A percentile compares a stretch with the other conserved stretches of the same genome.
These are phyloP conservation scores for Fusarium musae DNA, from an alignment of 2,329 filamentous ascomycete genomes.

Conservation along the genomic window DNA sequence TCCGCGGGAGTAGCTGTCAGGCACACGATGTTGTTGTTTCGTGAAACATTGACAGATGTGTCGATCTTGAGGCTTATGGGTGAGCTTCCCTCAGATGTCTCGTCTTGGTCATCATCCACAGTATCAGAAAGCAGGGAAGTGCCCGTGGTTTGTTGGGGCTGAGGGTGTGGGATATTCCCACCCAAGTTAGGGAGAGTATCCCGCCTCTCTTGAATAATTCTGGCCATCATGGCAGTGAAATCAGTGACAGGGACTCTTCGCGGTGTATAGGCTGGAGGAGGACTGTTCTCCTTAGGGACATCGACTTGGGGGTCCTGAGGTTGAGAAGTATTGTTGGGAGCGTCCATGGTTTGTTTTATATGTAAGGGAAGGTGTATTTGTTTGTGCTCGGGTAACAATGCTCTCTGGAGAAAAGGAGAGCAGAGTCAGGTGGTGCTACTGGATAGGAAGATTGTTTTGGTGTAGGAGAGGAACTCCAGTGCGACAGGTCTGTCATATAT, in stretches of 20 bases:
- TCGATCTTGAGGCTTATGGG: conserved; percentile 61
- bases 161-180: conserved; percentile 1
- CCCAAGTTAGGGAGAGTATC: conserved; percentile 6
- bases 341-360: conserved; percentile 25
- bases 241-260: conserved; percentile 21
- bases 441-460: neutral
- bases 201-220: conserved; percentile 29
- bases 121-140: conserved; percentile 8
- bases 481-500: conserved; percentile 25
- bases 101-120: conserved; percentile 31
- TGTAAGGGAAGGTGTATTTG: neutral
- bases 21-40: conserved; percentile 61
- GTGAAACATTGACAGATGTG: conserved; percentile 58
- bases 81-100: conserved; percentile 44
- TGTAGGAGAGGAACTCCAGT: neutral
- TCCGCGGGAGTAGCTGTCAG: conserved; percentile 53
- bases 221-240: conserved; percentile 27
- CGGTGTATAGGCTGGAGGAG: conserved; percentile 49
- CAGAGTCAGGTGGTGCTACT: neutral
- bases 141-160: conserved; percentile 14
- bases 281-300: conserved; percentile 40
- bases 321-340: conserved; percentile 23
- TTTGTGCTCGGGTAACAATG: neutral
- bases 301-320: conserved; percentile 21
- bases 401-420: neutral